Base-by-base conservation (phyloP, 2,329 filamentous ascomycete genomes). In the Cordyceps fumosorosea region DNA sequence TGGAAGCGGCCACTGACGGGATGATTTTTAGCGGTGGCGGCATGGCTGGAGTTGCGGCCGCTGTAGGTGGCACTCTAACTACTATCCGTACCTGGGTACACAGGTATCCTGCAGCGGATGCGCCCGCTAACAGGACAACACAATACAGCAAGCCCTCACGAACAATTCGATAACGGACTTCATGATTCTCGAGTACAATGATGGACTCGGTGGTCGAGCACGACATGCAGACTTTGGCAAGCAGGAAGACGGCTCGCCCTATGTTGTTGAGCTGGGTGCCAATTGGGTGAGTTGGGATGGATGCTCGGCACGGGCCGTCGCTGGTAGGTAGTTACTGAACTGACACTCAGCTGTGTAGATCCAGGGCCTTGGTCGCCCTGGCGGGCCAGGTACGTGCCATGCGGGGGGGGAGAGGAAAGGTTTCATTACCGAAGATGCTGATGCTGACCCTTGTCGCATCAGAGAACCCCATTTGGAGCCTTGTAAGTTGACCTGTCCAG, bases 101-200 rank as follows among this genome's bases (percentile, higher is more conserved):
- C 11, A 37, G 18, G 3, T 56, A 7, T 18, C 3, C 22, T 14
- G 4, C 42, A 7, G 32, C 11, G 42, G 12, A 14, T 11, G 32
- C 34, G 45, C 29, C 29, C 29, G 29, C 62, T 52, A 11, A 63
- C 22, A 20, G 29, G 3, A 29, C 29, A 29, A 29, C 5, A 1
- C 3, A 10, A 20, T 10, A 67, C 84, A 64, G 62, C 62, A 89
- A 77, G 79, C 85, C 3, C 71, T 89, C 6, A 72, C 78, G 5
- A 87, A 89, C 60, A 78, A 80, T 2, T 87, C 84, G 0, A 74
- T 89, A 6, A 74, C 77, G 0, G 85, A 89, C 63, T 89, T 89
- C 63, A 59, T 89, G 8, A 85, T 89, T 53, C 71, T 89, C 3
- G 87, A 89, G 64, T 84, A 85, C 64, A 84, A 85, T 14, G 76